phyloP scores from a whole-genome alignment of 176 grass and related monocot species.

The Avena insularis region DNA sequence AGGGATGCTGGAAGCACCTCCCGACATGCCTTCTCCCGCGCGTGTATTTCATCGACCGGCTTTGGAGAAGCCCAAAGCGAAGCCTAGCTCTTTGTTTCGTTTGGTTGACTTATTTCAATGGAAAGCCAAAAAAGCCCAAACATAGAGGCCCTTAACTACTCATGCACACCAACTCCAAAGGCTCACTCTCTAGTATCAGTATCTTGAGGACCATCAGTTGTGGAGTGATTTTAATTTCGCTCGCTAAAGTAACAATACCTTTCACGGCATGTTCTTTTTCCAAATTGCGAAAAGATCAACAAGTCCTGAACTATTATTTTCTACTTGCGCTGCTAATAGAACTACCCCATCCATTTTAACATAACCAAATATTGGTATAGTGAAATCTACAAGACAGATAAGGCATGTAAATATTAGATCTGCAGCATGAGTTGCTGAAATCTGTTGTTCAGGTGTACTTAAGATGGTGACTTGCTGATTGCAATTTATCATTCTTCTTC shows the following conservation, averaged over 20 bases:
- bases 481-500: background rate
- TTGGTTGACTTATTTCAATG: too few relatives aligned
- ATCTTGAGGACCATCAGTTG: background rate
- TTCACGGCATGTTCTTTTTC: background rate
- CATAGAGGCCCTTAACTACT: background rate
- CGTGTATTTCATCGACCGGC: too few relatives aligned
- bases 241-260: background rate
- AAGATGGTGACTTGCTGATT: conserved; percentile 5
- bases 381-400: conserved; percentile 26
- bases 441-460: conserved; percentile 18
- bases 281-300: background rate
- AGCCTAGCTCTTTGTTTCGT: too few relatives aligned
- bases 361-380: background rate
- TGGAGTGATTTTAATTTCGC: conserved; percentile 5
- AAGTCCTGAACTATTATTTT: background rate
- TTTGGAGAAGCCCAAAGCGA: too few relatives aligned
- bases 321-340: background rate
- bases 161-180: background rate
- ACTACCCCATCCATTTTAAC: background rate
- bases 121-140: too few relatives aligned
- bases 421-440: background rate
- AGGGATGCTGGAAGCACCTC: too few relatives aligned
- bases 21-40: too few relatives aligned
- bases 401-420: conserved; percentile 7
- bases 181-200: background rate